These are phyloP conservation scores for Chlorella sp. DNA, from an alignment of 139 green algal species.

Conservation along the genomic window DNA sequence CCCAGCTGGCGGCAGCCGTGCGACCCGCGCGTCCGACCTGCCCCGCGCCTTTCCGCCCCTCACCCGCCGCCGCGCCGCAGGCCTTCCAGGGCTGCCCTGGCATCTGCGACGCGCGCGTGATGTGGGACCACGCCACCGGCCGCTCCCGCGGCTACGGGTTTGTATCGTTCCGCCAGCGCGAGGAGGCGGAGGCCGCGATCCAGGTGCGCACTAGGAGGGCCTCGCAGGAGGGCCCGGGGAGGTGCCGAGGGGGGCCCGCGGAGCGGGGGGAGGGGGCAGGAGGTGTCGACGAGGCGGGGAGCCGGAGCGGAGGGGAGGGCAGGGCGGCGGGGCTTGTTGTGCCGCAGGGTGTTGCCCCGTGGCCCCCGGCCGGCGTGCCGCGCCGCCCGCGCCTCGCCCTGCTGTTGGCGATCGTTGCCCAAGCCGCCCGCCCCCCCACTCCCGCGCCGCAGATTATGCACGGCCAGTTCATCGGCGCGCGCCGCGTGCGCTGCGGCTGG, in stretches of 20 bases:
- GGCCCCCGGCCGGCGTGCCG: no score
- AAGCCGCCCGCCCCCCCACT: background rate
- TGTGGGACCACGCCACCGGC: slow-evolving; percentile 77
- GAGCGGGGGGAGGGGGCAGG: no score
- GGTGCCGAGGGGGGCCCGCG: background rate
- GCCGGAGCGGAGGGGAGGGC: no score
- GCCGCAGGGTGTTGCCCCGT: no score
- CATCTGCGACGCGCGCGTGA: slow-evolving; percentile 73
- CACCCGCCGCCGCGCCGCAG: slow-evolving; percentile 6
- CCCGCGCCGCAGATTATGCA: slow-evolving; percentile 46
- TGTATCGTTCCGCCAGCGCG: slow-evolving; percentile 67
- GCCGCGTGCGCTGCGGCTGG: slow-evolving; percentile 70
- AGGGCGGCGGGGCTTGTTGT: no score
- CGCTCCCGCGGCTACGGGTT: slow-evolving; percentile 78
- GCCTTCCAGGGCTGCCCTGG: slow-evolving; percentile 38
- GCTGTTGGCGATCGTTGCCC: no score
- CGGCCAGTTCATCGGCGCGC: slow-evolving; percentile 56
- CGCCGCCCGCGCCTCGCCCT: no score
- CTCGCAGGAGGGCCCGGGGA: no score
- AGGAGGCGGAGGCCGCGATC: slow-evolving; percentile 65
- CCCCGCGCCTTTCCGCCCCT: no score
- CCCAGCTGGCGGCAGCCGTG: background rate
- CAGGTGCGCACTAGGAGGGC: background rate
- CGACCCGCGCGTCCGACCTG: no score
- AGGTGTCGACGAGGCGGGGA: no score